Base-by-base conservation (phyloP, 768 basidiomycete genomes). In the Podaxis pistillaris region DNA sequence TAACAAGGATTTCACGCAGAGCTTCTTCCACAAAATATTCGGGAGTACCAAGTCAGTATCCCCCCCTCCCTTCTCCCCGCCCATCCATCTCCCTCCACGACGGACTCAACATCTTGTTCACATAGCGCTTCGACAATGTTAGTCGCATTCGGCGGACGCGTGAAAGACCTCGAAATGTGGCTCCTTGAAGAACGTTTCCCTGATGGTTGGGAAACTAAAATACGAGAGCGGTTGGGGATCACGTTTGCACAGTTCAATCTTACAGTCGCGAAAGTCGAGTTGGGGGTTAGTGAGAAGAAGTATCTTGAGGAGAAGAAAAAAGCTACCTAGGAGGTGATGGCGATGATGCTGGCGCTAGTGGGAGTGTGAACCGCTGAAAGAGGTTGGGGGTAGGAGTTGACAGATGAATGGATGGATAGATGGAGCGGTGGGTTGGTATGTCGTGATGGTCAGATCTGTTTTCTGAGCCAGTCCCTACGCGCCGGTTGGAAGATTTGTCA, bases 121-220 rank as follows among this genome's bases (percentile, higher is more conserved):
- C 30, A 44, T 50, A 90, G 88, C 72, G 79, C 86, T 0, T 83
- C 87, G 0, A 87, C 88, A 0, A 64, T 93, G 56, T 72, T 88
- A 19, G 65, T 63, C 3, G 60, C 64, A 4, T 69, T 88, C 66
- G 90, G 86, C 13, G 86, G 88, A 1, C 75, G 78, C 13, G 68
- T 86, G 6, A 70, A 75, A 6, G 85, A 85, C 56, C 67, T 90
- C 26, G 71, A 78, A 40, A 65, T 76, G 0, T 66, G 88, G 55
- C 71, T 91, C 12, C 69, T 75, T 7, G 87, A 91, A 63, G 89
- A 91, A 63, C 80, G 88, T 12, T 69, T 91, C 49, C 84, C 86
- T 0, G 76, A 85, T 0, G 83, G 82, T 13, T 91, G 87, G 86
- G 87, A 89, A 68, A 78, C 88, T 0, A 75, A 78, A 17, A 70